These are phyloP conservation scores for Myriosclerotinia curreyana DNA, from an alignment of 2,329 filamentous ascomycete genomes.

Conservation along the genomic window DNA sequence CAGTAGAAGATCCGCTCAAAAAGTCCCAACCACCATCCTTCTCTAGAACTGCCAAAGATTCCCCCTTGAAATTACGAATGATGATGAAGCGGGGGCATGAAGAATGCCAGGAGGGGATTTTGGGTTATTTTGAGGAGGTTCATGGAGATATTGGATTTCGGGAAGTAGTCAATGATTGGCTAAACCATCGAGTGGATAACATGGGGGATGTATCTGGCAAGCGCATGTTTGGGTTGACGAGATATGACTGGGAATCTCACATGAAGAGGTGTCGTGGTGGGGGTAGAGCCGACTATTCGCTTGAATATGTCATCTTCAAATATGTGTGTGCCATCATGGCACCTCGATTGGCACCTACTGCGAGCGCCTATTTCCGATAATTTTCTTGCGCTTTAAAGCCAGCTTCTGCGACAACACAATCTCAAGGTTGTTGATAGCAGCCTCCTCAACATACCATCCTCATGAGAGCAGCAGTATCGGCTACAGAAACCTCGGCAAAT, in stretches of 20 bases:
- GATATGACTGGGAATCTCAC: not conserved
- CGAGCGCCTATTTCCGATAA: not conserved
- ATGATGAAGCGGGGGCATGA: no score
- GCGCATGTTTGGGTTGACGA: no score
- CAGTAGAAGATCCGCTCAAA: no score
- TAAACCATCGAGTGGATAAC: not conserved
- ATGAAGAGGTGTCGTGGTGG: not conserved
- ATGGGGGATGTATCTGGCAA: no score
- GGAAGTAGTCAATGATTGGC: not conserved
- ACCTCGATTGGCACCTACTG: not conserved
- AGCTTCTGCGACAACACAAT: not conserved
- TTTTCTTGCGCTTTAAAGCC: not conserved
- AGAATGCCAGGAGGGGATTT: no score
- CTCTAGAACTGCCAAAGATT: no score
- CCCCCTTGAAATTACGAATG: no score
- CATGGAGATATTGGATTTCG: no score
- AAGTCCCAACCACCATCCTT: no score
- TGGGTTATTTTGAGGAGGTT: no score
- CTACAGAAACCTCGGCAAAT: not conserved
- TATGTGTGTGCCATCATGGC: not conserved
- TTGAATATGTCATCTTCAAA: not conserved
- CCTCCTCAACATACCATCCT: not conserved
- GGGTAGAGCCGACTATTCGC: not conserved
- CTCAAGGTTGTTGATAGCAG: not conserved
- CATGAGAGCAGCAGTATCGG: not conserved